A percentile compares a stretch with the other conserved stretches of the same genome.
These are phyloP conservation scores for Dichotomopilus funicola DNA, from an alignment of 2,329 filamentous ascomycete genomes.

Conservation along the genomic window DNA sequence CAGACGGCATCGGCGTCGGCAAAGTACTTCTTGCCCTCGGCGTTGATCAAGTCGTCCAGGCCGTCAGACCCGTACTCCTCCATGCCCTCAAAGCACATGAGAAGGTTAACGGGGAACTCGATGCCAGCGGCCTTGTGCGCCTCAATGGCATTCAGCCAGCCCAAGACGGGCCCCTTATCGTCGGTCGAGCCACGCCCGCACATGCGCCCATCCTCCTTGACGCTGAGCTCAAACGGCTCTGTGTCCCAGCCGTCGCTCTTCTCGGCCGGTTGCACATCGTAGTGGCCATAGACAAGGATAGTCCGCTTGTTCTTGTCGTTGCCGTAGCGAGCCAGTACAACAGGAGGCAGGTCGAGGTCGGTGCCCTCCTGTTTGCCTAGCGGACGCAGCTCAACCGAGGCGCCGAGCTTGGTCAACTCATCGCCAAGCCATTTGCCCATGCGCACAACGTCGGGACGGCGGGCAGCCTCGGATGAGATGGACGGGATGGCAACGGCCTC, in stretches of 20 bases:
- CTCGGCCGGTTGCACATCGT: slow-evolving; percentile 93
- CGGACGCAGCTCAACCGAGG: slow-evolving; percentile 76
- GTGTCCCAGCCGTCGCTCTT: slow-evolving; percentile 94
- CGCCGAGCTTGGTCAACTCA: slow-evolving; percentile 78
- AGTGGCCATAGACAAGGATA: slow-evolving; percentile 95
- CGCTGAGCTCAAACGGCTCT: slow-evolving; percentile 80
- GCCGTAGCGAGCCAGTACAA: slow-evolving; percentile 87
- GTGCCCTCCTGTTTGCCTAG: slow-evolving; percentile 91
- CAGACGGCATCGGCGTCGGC: slow-evolving; percentile 93
- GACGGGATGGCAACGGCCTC: slow-evolving; percentile 95
- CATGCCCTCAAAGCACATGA: slow-evolving; percentile 99
- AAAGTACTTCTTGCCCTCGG: slow-evolving; percentile 90
- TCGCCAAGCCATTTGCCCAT: slow-evolving; percentile 89
- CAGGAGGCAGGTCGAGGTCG: slow-evolving; percentile 83
- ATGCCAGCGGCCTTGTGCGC: slow-evolving; percentile 92
- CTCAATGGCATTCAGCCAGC: slow-evolving; percentile 97
- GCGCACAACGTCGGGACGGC: slow-evolving; percentile 85
- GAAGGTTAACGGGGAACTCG: slow-evolving; percentile 92
- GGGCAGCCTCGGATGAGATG: slow-evolving; percentile 83
- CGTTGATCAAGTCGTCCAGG: slow-evolving; percentile 86
- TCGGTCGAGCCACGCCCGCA: slow-evolving; percentile 92
- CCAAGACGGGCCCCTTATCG: slow-evolving; percentile 94
- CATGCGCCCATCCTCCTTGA: slow-evolving; percentile 92
- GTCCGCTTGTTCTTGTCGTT: slow-evolving; percentile 89
- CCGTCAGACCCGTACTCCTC: slow-evolving; percentile 98